Percentiles rank a stretch among this genome's conserved stretches.
Evolutionary conservation across 176 grass and related monocot genomes (phyloP).

Genomic region (Ampelocalamus luodianensis): DNA sequence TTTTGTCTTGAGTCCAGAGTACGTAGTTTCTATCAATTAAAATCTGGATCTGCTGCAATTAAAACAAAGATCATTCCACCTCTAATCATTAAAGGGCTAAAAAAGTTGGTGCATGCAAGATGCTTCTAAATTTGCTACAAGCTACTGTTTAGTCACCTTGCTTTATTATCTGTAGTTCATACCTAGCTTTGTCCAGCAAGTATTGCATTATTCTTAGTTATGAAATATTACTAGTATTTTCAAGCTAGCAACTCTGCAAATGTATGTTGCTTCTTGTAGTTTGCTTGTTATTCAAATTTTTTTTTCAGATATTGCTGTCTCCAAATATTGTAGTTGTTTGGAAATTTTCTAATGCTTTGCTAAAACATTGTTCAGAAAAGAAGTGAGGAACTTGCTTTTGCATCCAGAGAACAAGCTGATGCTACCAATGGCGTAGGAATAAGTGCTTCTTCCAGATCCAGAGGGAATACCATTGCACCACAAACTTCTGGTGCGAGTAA

Average conservation of each 20-base stretch:
- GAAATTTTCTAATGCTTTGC: conserved; percentile 30
- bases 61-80: background rate
- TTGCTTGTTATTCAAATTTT: background rate
- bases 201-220: background rate
- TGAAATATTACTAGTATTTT: background rate
- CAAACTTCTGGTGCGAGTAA: conserved; percentile 59
- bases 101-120: background rate
- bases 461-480: conserved; percentile 49
- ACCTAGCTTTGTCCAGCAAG: background rate
- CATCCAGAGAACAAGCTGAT: conserved; percentile 63
- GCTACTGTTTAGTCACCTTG: background rate
- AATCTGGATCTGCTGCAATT: background rate
- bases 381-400: conserved; percentile 63
- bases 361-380: conserved; percentile 56
- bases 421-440: conserved; percentile 50
- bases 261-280: background rate
- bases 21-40: background rate
- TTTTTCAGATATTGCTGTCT: background rate
- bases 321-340: background rate
- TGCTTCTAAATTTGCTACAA: background rate
- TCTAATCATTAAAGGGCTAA: background rate
- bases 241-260: background rate
- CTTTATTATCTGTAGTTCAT: background rate
- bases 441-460: conserved; percentile 54
- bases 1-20: background rate